A percentile compares a stretch with the other conserved stretches of the same genome.
phyloP scores from a whole-genome alignment of 768 basidiomycete genomes.

The Boletus reticuloceps region DNA sequence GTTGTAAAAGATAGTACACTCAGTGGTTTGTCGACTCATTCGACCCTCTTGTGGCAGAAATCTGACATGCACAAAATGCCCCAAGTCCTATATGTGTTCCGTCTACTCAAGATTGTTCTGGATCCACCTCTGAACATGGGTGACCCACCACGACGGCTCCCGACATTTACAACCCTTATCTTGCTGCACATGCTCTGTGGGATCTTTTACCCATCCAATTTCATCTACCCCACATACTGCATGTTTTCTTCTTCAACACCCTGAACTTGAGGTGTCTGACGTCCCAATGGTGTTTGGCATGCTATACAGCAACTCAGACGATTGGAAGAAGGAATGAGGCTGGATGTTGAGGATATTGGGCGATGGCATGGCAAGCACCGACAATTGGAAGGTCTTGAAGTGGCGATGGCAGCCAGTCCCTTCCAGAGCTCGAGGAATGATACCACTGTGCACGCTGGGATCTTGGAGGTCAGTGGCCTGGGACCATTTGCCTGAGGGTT shows the following conservation, averaged over 20 bases:
- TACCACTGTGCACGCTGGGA: constrained; percentile 46
- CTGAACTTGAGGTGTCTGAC: constrained; percentile 73
- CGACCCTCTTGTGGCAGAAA: constrained; percentile 27
- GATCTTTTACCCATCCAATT: constrained; percentile 84
- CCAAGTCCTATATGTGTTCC: constrained; percentile 70
- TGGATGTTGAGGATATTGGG: constrained; percentile 87
- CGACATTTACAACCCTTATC: constrained; percentile 77
- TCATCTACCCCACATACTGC: constrained; percentile 85
- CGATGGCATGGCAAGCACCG: constrained; percentile 70
- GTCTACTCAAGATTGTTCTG: constrained; percentile 26
- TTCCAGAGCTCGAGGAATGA: constrained; percentile 69
- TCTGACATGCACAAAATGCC: constrained; percentile 77
- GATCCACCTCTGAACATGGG: constrained; percentile 39
- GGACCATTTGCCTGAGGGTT: too few relatives aligned
- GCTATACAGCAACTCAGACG: constrained; percentile 76
- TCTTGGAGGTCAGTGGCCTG: constrained; percentile 72
- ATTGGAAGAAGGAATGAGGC: constrained; percentile 83
- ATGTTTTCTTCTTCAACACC: constrained; percentile 87
- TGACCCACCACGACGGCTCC: constrained; percentile 55
- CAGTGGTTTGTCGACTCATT: neutral
- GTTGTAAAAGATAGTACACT: constrained; percentile 24
- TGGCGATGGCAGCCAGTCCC: constrained; percentile 76
- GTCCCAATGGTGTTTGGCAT: constrained; percentile 90
- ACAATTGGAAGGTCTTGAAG: constrained; percentile 81
- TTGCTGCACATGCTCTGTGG: constrained; percentile 78